Percentiles rank a stretch among this genome's conserved stretches.
Conservation (phyloP, 108 stramenopile genomes). For the Skeletonema grethae region DNA sequence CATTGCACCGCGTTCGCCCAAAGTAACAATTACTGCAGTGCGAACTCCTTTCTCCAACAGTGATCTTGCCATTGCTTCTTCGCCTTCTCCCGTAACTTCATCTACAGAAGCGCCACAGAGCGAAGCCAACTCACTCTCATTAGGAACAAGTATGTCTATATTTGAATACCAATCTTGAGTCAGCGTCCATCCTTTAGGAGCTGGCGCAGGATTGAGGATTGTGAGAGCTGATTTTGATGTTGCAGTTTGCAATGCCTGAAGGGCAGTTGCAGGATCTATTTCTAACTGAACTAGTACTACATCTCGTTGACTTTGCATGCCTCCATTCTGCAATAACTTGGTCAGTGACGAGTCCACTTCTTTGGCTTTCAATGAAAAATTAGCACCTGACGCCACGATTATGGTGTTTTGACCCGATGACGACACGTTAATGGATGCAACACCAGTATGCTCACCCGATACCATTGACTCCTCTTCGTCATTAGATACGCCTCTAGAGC, state of each 20-base stretch:
- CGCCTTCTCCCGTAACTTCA: constrained; percentile 41
- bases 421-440: constrained; percentile 80
- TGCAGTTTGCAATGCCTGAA: constrained; percentile 69
- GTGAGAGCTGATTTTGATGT: constrained; percentile 50
- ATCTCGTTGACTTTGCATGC: constrained; percentile 19
- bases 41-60: constrained; percentile 66
- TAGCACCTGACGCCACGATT: constrained; percentile 85
- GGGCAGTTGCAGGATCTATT: constrained; percentile 65
- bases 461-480: constrained; percentile 1
- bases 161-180: constrained; percentile 61
- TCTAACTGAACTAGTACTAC: constrained; percentile 84
- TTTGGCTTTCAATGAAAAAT: constrained; percentile 58
- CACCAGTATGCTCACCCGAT: constrained; percentile 59
- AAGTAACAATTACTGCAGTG: constrained; percentile 76
- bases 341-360: constrained; percentile 55
- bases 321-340: constrained; percentile 15
- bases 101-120: constrained; percentile 35
- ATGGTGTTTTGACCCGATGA: constrained; percentile 81
- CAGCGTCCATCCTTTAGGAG: constrained; percentile 45
- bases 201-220: constrained; percentile 66
- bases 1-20: constrained; percentile 85
- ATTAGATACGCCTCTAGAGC: constrained; percentile 12
- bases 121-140: constrained; percentile 74
- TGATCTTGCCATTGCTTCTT: constrained; percentile 61
- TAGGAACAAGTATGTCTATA: constrained; percentile 81